Base-by-base conservation (phyloP, 164 flowering plant genomes). In the Magnolia officinalis region DNA sequence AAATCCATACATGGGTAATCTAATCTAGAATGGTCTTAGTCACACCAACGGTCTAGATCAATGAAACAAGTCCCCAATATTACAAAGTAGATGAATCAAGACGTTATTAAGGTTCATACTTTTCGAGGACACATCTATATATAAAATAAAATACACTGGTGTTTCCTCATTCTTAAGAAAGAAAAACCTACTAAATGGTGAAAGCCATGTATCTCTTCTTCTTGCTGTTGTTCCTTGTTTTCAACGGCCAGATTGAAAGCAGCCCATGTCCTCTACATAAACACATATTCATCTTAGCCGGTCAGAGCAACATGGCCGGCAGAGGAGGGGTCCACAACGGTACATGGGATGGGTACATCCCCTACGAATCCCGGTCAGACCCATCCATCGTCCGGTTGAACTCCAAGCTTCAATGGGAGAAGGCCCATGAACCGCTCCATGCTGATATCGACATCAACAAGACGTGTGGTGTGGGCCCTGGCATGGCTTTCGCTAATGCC, bases 381-480 rank as follows among this genome's bases (percentile, higher is more conserved):
- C 80, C 89, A 8, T 64, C 88, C 49, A 82, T 90, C 81, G 84
- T 84, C 84, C 92, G 98, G 74, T 87, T 92, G 67, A 81, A 49
- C 83, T 88, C 91, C 51, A n/a, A 79, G 37, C 89, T 84, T 78
- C 80, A 77, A 7, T 95, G 96, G 96, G 93, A 87, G 71, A 67
- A 65, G 63, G 95, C 98, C 13, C 83, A 70, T 26, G 98, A 90
- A 81, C 98, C 98, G 0, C 94, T 92, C 81, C 97, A 92, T 86
- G 77, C 78, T 78, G 97, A 92, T 84, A 90, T 95, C 83, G 97
- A 90, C 84, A 5, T 80, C 70, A 82, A 82, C 72, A 92, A 90
- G 81, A 76, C 82, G 0, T 92, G 98, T 79, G 98, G 98, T 2
- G 87, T 92, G 45, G 97, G 98, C 2, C 98, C 97, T 6, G 96